Evolutionary conservation across 345 rosid species (phyloP).

Genomic region (Firmiana major): DNA sequence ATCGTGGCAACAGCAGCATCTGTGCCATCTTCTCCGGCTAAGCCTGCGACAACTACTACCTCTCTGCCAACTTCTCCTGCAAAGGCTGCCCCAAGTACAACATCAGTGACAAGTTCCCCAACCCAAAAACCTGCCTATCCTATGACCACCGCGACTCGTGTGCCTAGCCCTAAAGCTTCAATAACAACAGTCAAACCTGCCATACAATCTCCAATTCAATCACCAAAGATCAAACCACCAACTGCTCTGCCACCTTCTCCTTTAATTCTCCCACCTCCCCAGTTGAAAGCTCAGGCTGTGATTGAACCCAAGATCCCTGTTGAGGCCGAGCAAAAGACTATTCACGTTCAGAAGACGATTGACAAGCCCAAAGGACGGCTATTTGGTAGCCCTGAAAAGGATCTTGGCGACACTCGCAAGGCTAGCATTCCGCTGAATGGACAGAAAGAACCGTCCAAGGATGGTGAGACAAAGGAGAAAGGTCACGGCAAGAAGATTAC

Average conservation of each 20-base stretch:
- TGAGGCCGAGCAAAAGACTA: conserved; percentile 60
- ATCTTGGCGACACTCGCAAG: conserved; percentile 3
- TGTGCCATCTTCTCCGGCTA: not conserved
- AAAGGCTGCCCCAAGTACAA: not conserved
- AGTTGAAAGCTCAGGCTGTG: conserved; percentile 34
- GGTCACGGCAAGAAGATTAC: conserved; percentile 29
- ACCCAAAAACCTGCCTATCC: conserved; percentile 5
- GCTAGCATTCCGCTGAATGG: not conserved
- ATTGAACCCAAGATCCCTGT: conserved; percentile 37
- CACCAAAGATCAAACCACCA: conserved; percentile 38
- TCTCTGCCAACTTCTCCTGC: conserved; percentile 25
- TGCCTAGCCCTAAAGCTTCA: conserved; percentile 19
- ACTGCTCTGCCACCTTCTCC: conserved; percentile 69
- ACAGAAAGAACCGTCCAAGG: conserved; percentile 15
- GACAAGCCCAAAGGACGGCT: conserved; percentile 33
- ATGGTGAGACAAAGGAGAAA: conserved; percentile 20
- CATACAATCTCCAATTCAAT: conserved; percentile 33
- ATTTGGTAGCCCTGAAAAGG: conserved; percentile 11
- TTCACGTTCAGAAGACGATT: conserved; percentile 45
- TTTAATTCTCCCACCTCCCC: conserved; percentile 66
- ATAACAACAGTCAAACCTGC: conserved; percentile 21
- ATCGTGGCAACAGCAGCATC: conserved; percentile 10
- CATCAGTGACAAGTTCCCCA: conserved; percentile 23
- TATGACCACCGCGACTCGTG: not conserved
- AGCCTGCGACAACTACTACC: not conserved